Percentiles rank a stretch among this genome's conserved stretches.
Evolutionary conservation across 345 rosid species (phyloP).

Genomic region (Eucalyptus viminalis): DNA sequence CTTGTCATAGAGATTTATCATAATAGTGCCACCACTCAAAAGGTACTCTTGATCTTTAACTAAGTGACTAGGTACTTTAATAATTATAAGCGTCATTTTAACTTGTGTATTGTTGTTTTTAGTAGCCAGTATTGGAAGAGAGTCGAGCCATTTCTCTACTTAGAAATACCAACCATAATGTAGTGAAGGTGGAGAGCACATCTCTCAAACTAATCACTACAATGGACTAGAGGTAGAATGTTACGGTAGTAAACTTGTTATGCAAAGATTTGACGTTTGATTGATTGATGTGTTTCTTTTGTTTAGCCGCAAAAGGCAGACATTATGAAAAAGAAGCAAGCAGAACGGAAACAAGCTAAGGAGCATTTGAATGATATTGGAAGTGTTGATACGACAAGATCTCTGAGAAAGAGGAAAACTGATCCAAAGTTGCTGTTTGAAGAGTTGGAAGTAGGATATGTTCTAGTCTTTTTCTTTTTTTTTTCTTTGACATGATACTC

Average conservation of each 20-base stretch:
- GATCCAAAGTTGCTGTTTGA: background rate
- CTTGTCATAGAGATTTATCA: background rate
- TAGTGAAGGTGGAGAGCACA: background rate
- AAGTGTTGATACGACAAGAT: background rate
- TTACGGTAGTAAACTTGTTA: background rate
- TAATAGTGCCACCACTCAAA: background rate
- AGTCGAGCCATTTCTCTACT: background rate
- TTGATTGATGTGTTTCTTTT: background rate
- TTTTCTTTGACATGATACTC: background rate
- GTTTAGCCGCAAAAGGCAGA: background rate
- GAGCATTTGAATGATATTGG: background rate
- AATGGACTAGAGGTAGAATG: background rate
- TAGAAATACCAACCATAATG: background rate
- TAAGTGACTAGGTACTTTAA: background rate
- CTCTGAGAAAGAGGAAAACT: background rate
- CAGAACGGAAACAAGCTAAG: background rate
- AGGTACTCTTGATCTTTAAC: background rate
- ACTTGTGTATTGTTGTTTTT: background rate
- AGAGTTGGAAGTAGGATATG: background rate
- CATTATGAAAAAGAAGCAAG: background rate
- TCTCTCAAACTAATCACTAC: background rate
- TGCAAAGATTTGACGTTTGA: background rate
- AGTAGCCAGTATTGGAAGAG: background rate
- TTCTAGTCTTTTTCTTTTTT: background rate
- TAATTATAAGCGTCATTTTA: background rate